A percentile compares a stretch with the other conserved stretches of the same genome.
Evolutionary conservation across 2,329 filamentous ascomycete genomes (phyloP).

Genomic region (Elsinoe australis): DNA sequence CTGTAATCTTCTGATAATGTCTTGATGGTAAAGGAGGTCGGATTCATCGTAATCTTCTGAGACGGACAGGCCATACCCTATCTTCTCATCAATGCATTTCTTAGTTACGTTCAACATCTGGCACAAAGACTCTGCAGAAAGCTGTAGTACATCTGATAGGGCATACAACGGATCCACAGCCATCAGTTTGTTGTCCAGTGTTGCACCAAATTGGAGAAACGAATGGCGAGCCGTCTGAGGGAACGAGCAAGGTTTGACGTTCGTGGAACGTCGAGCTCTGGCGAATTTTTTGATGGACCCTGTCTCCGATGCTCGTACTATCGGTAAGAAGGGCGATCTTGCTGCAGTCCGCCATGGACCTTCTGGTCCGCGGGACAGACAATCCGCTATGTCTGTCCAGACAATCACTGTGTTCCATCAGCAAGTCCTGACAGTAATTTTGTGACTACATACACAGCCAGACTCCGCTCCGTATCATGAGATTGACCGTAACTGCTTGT

Average conservation of each 20-base stretch:
- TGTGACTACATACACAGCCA: neutral
- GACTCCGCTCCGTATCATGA: neutral
- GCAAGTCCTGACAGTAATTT: neutral
- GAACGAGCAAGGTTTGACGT: neutral
- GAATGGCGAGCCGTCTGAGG: neutral
- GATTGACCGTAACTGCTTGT: neutral
- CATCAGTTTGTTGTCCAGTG: neutral
- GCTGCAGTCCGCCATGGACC: neutral
- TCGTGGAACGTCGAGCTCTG: neutral
- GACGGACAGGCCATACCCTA: neutral
- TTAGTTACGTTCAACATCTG: neutral
- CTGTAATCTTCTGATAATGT: neutral
- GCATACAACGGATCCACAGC: neutral
- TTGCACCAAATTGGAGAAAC: neutral
- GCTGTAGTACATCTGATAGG: neutral
- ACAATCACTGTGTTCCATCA: neutral
- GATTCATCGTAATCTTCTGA: neutral
- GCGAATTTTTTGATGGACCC: neutral
- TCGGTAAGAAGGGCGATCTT: neutral
- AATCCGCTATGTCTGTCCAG: neutral
- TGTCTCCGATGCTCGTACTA: neutral
- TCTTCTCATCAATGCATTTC: neutral
- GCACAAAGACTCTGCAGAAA: neutral
- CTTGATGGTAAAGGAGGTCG: slow-evolving; percentile 6
- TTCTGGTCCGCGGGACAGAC: neutral